Evolutionary conservation across 768 basidiomycete species (phyloP).

Genomic region (Scleroderma bovista): DNA sequence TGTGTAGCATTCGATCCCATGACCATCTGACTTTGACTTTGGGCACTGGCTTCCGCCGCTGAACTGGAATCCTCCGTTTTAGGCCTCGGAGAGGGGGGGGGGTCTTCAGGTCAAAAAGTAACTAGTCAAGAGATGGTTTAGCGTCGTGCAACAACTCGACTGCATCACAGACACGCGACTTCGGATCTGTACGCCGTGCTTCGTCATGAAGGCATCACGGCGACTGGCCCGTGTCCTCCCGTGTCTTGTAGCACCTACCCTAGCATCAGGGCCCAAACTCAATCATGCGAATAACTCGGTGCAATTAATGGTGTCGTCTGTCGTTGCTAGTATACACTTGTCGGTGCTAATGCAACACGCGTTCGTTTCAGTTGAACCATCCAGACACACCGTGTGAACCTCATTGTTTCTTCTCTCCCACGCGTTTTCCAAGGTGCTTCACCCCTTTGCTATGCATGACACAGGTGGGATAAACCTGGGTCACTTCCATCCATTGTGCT

Average conservation of each 20-base stretch:
- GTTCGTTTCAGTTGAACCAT: neutral
- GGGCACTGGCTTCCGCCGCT: neutral
- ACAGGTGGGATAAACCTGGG: too few species aligned
- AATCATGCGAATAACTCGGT: neutral
- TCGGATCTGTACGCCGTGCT: neutral
- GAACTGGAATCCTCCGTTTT: neutral
- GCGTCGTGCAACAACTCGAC: neutral
- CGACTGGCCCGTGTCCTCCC: neutral
- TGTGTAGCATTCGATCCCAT: neutral
- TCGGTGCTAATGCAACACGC: conserved; percentile 1
- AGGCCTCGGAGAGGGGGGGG: neutral
- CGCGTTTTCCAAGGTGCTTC: neutral
- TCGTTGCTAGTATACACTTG: neutral
- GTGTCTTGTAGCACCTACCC: too few species aligned
- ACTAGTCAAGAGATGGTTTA: neutral
- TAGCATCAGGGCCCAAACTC: neutral
- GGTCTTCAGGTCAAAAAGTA: neutral
- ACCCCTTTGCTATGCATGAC: neutral
- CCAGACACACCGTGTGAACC: neutral
- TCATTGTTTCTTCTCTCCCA: neutral
- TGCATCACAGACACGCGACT: neutral
- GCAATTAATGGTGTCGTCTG: neutral
- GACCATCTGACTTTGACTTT: neutral
- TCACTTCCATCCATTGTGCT: too few species aligned
- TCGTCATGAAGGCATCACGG: neutral